Base-by-base conservation (phyloP, 2,329 filamentous ascomycete species). In the Colletotrichum godetiae region DNA sequence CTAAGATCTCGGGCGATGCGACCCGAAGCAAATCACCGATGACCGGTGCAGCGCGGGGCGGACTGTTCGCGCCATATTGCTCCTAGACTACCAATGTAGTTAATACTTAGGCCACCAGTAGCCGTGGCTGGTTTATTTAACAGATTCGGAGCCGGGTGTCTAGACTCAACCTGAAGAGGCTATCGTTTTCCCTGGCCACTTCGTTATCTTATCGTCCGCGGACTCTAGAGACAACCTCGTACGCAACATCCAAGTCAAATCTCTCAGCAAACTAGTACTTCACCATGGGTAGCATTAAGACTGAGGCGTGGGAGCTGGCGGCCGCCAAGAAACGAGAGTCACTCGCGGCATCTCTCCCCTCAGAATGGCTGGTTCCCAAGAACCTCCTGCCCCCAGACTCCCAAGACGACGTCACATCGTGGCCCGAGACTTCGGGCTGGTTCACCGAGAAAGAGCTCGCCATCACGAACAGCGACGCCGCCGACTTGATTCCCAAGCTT, bases 381-480 rank as follows among this genome's bases (percentile, higher is more conserved):
- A 78, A 86, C 60, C 80, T 91, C 56, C 77, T 92, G 0, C 91
- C 91, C 2, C 84, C 87, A 0, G 84, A 85, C 0, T 83, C 85
- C 42, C 86, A 90, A 76, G 82, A 87, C 58, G 86, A 92, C 77
- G 88, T 93, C 19, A 89, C 87, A 0, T 76, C 76, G 4, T 92
- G 90, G 81, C 89, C 91, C 77, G 77, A 83, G 63, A 78, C 78
- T 0, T 92, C 89, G 1, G 90, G 89, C 2, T 91, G 91, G 86
- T 91, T 93, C 75, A 89, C 86, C 0, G 4, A 67, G 6, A 78
- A 83, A 15, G 84, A 86, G 76, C 78, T 85, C 0, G 76, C 76
- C 67, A 85, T 86, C 70, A 85, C 83, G 7, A 76, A 80, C 37
- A 74, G 74, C 37, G 78, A 79, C 0, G 82, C 80, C 5, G 29